A percentile compares a stretch with the other conserved stretches of the same genome.
Conservation (phyloP, 129 eudicot species). For the Mikania micrantha region DNA sequence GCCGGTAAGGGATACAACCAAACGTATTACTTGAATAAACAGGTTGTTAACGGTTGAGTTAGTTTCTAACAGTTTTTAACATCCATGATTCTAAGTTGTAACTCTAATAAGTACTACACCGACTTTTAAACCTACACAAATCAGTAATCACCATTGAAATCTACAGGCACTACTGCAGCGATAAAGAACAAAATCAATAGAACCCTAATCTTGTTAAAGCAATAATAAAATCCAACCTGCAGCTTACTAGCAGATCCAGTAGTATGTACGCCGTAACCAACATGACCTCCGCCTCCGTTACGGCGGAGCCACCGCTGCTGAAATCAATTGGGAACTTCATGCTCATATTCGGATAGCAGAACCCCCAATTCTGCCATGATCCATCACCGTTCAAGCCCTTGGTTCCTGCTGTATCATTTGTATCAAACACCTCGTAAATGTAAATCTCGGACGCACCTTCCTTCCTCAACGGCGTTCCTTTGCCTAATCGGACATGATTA, state of each 20-base stretch:
- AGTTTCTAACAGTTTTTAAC: too few species aligned
- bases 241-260: too few species aligned
- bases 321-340: constrained; percentile 26
- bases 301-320: neutral
- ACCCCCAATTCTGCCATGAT: constrained; percentile 29
- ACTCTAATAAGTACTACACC: too few species aligned
- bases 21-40: too few species aligned
- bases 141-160: neutral
- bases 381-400: constrained; percentile 16
- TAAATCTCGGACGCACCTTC: constrained; percentile 66
- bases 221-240: too few species aligned
- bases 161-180: neutral
- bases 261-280: neutral
- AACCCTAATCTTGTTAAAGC: neutral
- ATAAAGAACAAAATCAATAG: neutral
- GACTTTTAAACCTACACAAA: neutral
- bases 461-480: constrained; percentile 72
- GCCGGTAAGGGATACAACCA: too few species aligned
- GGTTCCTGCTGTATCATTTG: neutral
- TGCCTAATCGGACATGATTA: constrained; percentile 46
- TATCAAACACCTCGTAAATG: constrained; percentile 70
- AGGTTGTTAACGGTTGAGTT: too few species aligned
- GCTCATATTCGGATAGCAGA: constrained; percentile 30
- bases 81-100: too few species aligned
- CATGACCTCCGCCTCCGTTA: neutral